Base-by-base conservation (phyloP, 129 eudicot genomes). In the Erigeron canadensis region DNA sequence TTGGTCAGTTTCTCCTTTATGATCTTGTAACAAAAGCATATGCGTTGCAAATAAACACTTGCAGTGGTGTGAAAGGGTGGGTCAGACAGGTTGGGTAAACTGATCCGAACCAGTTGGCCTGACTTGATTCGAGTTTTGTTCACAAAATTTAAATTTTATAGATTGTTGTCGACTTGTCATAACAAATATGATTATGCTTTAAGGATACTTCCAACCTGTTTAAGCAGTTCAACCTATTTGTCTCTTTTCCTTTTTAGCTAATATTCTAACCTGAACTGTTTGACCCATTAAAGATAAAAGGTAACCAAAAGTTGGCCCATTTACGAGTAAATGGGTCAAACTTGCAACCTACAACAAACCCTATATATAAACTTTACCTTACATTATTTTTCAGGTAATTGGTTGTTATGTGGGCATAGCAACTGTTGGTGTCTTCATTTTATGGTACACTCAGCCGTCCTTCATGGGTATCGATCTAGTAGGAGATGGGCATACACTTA, bases 361-460 rank as follows among this genome's bases (percentile, higher is more conserved):
- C 11, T 9, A 8, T 63, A 47, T 38, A 8, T 5, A 68, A 65
- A 39, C 7, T 67, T 44, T 22, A 5, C 10, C 12, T 41, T 41
- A 17, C 41, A 10, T 57, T 54, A 19, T 42, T 5, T 43, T 39
- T 74, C 91, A 90, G 97, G 97, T 91, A 16, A 84, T 91, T 19
- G 97, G 97, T 56, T 80, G 88, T 63, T 91, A 91, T 62, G 97
- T 91, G 56, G 96, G 97, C 22, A 40, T 88, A 54, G 97, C 97
- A 19, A 91, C 97, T 67, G 96, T 88, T 23, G 97, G 97, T 56
- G 69, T 91, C 13, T 88, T 91, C 47, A 67, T 91, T 5, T 12
- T 91, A 67, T 91, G 97, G 97, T 91, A 86, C 85, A 91, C 96
- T 19, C 89, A 75, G 11, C 77, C 96, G 13, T 82, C 97, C 5